phyloP scores from a whole-genome alignment of 148 eudicot genomes.

The Drosera capensis region DNA sequence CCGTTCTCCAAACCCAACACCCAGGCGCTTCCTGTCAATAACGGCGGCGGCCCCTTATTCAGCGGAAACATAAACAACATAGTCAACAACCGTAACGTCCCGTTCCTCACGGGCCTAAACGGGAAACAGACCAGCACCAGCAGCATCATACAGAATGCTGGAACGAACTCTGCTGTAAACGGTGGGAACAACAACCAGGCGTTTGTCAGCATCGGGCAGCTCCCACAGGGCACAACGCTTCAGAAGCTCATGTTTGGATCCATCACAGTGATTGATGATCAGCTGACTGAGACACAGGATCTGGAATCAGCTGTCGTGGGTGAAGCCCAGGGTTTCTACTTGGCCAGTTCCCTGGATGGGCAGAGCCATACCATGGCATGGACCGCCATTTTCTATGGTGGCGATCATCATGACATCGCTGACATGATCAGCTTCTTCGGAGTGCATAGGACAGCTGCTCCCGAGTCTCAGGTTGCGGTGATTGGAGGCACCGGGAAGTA shows the following conservation, averaged over 20 bases:
- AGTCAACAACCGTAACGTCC: conserved; percentile 82
- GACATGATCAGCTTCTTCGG: conserved; percentile 83
- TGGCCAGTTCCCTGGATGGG: conserved; percentile 77
- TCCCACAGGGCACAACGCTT: conserved; percentile 57
- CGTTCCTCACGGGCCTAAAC: conserved; percentile 58
- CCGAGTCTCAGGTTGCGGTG: conserved; percentile 35
- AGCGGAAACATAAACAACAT: conserved; percentile 34
- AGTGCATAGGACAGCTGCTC: conserved; percentile 34
- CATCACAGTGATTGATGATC: conserved; percentile 71
- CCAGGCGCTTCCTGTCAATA: conserved; percentile 64
- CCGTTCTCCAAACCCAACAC: conserved; percentile 76
- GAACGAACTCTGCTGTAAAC: conserved; percentile 32
- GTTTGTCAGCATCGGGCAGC: conserved; percentile 83
- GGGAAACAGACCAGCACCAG: conserved; percentile 16
- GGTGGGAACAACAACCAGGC: conserved; percentile 39
- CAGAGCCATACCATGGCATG: conserved; percentile 71
- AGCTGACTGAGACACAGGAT: conserved; percentile 78
- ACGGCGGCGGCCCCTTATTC: conserved; percentile 49
- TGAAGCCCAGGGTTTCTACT: conserved; percentile 64
- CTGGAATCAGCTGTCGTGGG: conserved; percentile 67
- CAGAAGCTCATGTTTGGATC: conserved; percentile 91
- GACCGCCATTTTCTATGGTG: conserved; percentile 58
- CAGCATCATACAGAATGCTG: conserved; percentile 31
- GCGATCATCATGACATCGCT: conserved; percentile 18
- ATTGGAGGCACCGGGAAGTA: conserved; percentile 59